These are phyloP conservation scores for Jaminaea rosea DNA, from an alignment of 1,284 basidiomycete species.

Conservation along the genomic window DNA sequence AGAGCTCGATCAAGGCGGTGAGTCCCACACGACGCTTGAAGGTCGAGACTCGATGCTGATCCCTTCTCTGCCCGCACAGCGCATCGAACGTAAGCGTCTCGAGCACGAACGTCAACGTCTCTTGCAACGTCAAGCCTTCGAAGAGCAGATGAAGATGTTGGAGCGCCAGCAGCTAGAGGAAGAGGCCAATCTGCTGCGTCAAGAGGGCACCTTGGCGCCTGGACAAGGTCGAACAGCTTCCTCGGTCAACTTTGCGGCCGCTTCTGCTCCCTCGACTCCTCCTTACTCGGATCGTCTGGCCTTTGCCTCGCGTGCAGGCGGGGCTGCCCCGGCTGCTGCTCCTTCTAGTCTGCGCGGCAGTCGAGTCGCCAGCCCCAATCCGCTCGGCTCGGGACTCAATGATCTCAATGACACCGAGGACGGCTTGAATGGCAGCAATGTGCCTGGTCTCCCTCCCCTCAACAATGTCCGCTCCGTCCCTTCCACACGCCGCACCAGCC, in stretches of 20 bases:
- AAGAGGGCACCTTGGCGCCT: conserved; percentile 3
- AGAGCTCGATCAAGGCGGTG: neutral
- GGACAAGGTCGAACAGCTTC: neutral
- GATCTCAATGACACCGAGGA: conserved; percentile 7
- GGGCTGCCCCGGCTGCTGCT: conserved; percentile 1
- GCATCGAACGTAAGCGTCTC: conserved; percentile 27
- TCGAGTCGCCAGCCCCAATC: conserved; percentile 5
- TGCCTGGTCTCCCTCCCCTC: conserved; percentile 11
- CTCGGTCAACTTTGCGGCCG: conserved; percentile 5
- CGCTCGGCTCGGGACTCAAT: neutral
- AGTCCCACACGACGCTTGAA: neutral
- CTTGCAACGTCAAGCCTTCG: conserved; percentile 28
- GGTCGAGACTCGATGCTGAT: neutral
- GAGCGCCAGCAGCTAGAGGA: conserved; percentile 32
- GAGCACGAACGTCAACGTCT: conserved; percentile 35
- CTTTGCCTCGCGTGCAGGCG: too few relatives aligned
- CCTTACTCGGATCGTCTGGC: too few relatives aligned
- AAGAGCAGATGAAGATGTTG: conserved; percentile 29
- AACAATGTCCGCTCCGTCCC: conserved; percentile 18
- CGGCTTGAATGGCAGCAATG: conserved; percentile 16
- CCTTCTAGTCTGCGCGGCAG: conserved; percentile 2
- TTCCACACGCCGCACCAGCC: conserved; percentile 14
- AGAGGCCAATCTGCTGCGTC: conserved; percentile 20
- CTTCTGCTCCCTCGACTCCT: conserved; percentile 24
- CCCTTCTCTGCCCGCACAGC: neutral